A percentile compares a stretch with the other conserved stretches of the same genome.
phyloP scores from a whole-genome alignment of 176 grass and related monocot species.

The Oryza meridionalis region DNA sequence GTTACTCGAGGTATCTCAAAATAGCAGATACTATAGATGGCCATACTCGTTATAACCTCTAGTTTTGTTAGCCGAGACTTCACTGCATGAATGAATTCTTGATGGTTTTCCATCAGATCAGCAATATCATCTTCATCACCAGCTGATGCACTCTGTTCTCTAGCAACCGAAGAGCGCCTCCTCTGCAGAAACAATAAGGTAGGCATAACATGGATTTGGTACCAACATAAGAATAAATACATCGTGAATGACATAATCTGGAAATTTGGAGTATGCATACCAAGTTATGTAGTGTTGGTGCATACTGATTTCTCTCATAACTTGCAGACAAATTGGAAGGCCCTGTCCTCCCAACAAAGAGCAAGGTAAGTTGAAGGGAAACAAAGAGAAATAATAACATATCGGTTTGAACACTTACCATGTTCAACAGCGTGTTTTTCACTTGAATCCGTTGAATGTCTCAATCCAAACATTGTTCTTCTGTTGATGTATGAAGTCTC shows the following conservation, averaged over 20 bases:
- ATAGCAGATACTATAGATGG: slow-evolving; percentile 20
- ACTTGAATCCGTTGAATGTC: slow-evolving; percentile 40
- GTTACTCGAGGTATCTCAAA: slow-evolving; percentile 11
- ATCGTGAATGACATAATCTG: slow-evolving; percentile 32
- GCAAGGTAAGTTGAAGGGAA: slow-evolving; percentile 10
- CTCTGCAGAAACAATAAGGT: slow-evolving; percentile 57
- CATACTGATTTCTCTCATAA: slow-evolving; percentile 56
- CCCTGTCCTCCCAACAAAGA: slow-evolving; percentile 50
- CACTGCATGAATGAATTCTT: slow-evolving; percentile 61
- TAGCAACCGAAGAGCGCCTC: slow-evolving; percentile 43
- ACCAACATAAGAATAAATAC: slow-evolving; percentile 11
- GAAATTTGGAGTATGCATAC: slow-evolving; percentile 34
- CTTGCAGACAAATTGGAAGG: slow-evolving; percentile 31
- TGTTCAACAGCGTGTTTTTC: slow-evolving; percentile 44
- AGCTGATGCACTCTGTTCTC: slow-evolving; percentile 51
- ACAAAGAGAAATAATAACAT: slow-evolving; percentile 23
- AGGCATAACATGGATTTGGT: background rate
- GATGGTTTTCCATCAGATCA: slow-evolving; percentile 72
- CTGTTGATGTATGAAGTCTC: slow-evolving; percentile 31
- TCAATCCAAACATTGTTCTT: slow-evolving; percentile 24
- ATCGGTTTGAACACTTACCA: slow-evolving; percentile 46
- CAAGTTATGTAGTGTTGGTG: slow-evolving; percentile 43
- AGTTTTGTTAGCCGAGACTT: slow-evolving; percentile 71
- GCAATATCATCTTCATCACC: slow-evolving; percentile 70
- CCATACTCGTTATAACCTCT: slow-evolving; percentile 53